Percentiles rank a stretch among this genome's conserved stretches.
phyloP scores from a whole-genome alignment of 805 yeast genomes.

The Candida gorgasii region DNA sequence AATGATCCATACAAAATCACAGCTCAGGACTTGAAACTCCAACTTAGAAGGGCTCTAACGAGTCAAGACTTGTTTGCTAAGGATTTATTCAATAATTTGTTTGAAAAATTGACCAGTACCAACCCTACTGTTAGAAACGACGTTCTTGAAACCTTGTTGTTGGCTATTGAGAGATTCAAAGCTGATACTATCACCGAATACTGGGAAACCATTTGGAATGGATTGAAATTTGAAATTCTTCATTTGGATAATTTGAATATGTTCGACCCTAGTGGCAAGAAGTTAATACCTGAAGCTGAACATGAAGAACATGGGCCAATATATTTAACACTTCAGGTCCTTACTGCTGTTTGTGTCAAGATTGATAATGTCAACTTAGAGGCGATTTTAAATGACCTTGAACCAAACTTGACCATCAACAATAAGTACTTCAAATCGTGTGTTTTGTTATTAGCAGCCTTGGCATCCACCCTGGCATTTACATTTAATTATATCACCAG shows the following conservation, averaged over 20 bases:
- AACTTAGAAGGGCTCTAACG: conserved; percentile 62
- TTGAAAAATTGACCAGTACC: conserved; percentile 78
- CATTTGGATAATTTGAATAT: conserved; percentile 55
- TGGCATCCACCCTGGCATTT: conserved; percentile 48
- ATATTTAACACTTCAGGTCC: conserved; percentile 39
- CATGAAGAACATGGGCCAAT: conserved; percentile 36
- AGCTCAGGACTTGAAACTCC: conserved; percentile 63
- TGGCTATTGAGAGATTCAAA: conserved; percentile 56
- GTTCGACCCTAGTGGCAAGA: conserved; percentile 23
- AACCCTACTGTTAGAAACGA: conserved; percentile 74
- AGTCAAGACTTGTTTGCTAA: conserved; percentile 63
- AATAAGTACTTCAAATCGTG: conserved; percentile 63
- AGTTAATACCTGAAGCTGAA: conserved; percentile 31
- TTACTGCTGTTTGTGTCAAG: conserved; percentile 27
- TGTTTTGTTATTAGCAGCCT: conserved; percentile 55
- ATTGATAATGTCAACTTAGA: conserved; percentile 10
- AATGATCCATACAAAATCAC: conserved; percentile 87
- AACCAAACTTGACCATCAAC: conserved; percentile 51
- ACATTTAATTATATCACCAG: conserved; percentile 51
- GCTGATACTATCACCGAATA: conserved; percentile 49
- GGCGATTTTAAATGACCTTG: conserved; percentile 45
- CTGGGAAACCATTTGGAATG: conserved; percentile 83
- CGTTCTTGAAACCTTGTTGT: conserved; percentile 60
- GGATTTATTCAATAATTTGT: conserved; percentile 72
- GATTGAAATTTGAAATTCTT: conserved; percentile 83